Evolutionary conservation across 345 rosid genomes (phyloP).

Genomic region (Boechera divaricarpa): DNA sequence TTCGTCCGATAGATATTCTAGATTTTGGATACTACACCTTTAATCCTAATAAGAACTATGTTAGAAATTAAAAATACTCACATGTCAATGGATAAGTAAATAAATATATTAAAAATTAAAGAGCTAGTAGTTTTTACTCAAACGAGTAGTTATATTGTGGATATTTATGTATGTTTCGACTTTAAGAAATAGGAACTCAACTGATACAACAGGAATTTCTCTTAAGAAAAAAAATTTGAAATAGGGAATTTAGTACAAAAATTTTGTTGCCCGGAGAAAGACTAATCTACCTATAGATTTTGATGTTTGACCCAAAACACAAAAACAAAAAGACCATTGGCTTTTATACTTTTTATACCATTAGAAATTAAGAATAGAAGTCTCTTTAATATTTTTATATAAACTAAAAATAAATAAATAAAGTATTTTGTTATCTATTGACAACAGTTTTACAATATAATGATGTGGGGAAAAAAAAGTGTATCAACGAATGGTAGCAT

Average conservation of each 20-base stretch:
- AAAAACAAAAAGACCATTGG: background rate
- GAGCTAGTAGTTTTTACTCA: no score
- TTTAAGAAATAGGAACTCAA: background rate
- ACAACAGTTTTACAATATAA: background rate
- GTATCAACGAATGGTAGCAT: background rate
- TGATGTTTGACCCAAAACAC: background rate
- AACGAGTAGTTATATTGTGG: background rate
- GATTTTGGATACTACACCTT: background rate
- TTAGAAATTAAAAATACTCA: slow-evolving; percentile 2
- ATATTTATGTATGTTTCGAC: slow-evolving; percentile 31
- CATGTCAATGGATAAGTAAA: background rate
- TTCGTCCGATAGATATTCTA: slow-evolving; percentile 21
- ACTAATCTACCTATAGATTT: background rate
- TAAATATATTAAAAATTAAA: background rate
- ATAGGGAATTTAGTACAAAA: background rate
- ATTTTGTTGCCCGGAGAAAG: background rate
- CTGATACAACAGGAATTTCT: background rate
- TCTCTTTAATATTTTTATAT: background rate
- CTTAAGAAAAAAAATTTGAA: background rate
- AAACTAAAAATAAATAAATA: no score
- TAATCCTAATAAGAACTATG: background rate
- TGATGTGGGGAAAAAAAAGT: background rate
- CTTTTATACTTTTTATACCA: background rate
- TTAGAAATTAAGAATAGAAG: background rate
- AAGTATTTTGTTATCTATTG: background rate